Evolutionary conservation across 225 moss, liverwort and hornwort genomes (phyloP).

Genomic region (Bryoerythrophyllum caledonicum): DNA sequence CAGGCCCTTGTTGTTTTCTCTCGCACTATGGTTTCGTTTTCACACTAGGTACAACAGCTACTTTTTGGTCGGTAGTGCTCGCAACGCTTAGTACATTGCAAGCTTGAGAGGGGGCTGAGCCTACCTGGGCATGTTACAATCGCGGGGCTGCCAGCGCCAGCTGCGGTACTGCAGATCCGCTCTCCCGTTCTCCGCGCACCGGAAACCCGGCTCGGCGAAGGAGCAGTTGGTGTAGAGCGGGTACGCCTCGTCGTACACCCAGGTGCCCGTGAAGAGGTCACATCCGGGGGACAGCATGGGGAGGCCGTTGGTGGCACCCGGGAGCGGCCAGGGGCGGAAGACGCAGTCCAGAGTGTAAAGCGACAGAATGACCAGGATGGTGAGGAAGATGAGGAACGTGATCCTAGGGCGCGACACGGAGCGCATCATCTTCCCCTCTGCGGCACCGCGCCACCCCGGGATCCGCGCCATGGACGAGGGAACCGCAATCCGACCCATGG

Average conservation of each 20-base stretch:
- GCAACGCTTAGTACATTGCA: too few species aligned
- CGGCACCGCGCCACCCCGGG: slow-evolving; percentile 29
- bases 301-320: slow-evolving; percentile 23
- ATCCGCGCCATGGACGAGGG: slow-evolving; percentile 22
- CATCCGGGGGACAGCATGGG: slow-evolving; percentile 52
- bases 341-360: slow-evolving; percentile 33
- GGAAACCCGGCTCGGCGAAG: slow-evolving; percentile 75
- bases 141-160: slow-evolving; percentile 95
- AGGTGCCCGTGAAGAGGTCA: slow-evolving; percentile 76
- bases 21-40: too few species aligned
- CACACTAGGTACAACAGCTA: too few species aligned
- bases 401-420: slow-evolving; percentile 24
- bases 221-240: slow-evolving; percentile 78
- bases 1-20: too few species aligned
- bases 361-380: slow-evolving; percentile 23
- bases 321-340: slow-evolving; percentile 33
- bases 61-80: too few species aligned
- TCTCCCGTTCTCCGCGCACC: slow-evolving; percentile 77
- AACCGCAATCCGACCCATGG: slow-evolving; percentile 43
- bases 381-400: slow-evolving; percentile 37
- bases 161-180: slow-evolving; percentile 67
- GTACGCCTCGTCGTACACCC: slow-evolving; percentile 80
- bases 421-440: slow-evolving; percentile 26
- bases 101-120: slow-evolving; percentile 30
- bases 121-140: slow-evolving; percentile 72